Evolutionary conservation across 129 eudicot genomes (phyloP), one percentile per base, ranked within the genome.

Genomic region (Flaveria trinervia): DNA sequence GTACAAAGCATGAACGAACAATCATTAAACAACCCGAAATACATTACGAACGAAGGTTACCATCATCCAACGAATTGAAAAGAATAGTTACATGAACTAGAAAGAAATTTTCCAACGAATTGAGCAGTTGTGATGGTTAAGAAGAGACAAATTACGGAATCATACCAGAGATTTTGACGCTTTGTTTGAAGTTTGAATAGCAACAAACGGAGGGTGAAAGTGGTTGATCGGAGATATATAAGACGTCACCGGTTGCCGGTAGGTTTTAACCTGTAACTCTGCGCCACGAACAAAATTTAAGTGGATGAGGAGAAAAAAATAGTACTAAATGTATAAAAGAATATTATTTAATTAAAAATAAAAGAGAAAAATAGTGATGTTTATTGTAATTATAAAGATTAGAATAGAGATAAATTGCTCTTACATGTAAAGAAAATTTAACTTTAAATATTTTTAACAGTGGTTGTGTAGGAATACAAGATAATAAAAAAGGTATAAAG

Each of bases 151-250:
- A 49, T 79, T 68, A 65, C 12, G 41, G 46, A 33, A 45, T 43
- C 70, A 11, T 80, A 80, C 83, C 83, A 25, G 44, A 60, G 71
- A 71, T 48, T 59, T 22, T 43, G 46, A 78, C 20, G 13, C 25
- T 30, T 57, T 57, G 1, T 30, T 57, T 57, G 1, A 17, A 59
- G n/a, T 20, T 57, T 57, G 1, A 17, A 59, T 59, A 60, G 10
- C 65, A 70, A 60, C 44, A 25, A 48, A 59, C 3, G 36, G 46
- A 79, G 72, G 44, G 1, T 26, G 50, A 50, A 1, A 45, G 30
- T 18, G 11, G 36, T 60, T 59, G 28, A 23, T 60, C 45, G 4
- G 59, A 28, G 39, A 15, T 1, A 44, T 15, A 77, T 6, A 43
- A 56, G 41, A 5, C 39, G 39, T 33, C 39, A 4, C 39, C 39